Base-by-base conservation (phyloP, 2,329 filamentous ascomycete species). In the Chrysoporthe cubensis region DNA sequence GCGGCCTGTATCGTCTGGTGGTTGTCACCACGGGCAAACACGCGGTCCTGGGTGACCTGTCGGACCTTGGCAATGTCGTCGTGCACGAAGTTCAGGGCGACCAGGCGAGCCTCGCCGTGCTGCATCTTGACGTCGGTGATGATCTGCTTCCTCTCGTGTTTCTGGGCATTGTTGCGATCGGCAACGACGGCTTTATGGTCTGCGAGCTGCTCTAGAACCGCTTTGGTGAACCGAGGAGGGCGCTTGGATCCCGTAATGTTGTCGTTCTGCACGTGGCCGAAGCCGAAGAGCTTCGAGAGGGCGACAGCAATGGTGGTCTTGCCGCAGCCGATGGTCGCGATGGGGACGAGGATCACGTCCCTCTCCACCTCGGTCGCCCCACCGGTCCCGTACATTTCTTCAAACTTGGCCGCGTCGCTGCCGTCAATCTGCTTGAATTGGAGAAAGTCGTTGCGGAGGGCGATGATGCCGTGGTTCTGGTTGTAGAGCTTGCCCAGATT, bases 1-100 rank as follows among this genome's bases (percentile, higher is more conserved):
- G 88, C 91, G 13, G 95, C 94, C 75, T 96, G 94, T 69, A 99
- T 98, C 0, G 96, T 99, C 80, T 99, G 96, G 78, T 99, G 96
- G 75, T 98, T 98, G 78, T 99, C 94, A 16, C 96, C 96, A 32
- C 96, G 91, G 6, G 88, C 85, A 26, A 97, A 81, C 0, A 99
- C 93, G 62, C 96, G 90, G 71, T 90, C 86, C 67, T 88, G 90
- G 0, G 94, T 97, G 37, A 95, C 84, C 66, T 87, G 82, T 57
- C 92, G 87, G 70, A 98, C 92, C 43, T 87, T 83, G 62, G 91
- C 85, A 8, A 96, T 86, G 71, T 93, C 82, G 67, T 94, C 88
- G 75, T 98, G 96, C 7, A 92, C 90, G 75, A 94, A 99, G 74
- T 98, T 91, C 14, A 99, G 83, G 32, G 94, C 95, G 18, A 99